Evolutionary conservation across 2,329 filamentous ascomycete genomes (phyloP).

Genomic region (Colletotrichum incanum): DNA sequence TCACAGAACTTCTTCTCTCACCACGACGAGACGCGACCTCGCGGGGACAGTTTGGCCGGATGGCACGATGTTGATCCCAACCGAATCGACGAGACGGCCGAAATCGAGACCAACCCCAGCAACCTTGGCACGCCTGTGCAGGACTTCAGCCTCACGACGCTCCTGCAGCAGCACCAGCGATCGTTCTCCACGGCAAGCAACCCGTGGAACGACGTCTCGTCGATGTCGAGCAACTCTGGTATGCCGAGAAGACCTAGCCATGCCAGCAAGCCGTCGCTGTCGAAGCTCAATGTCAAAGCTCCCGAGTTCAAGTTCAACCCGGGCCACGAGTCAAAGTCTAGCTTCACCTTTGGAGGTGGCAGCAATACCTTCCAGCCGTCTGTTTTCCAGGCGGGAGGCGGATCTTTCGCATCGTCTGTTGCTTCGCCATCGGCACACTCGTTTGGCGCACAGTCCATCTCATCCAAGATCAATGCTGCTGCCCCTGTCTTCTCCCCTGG

Average conservation of each 20-base stretch:
- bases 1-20: conserved; percentile 77
- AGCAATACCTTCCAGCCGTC: conserved; percentile 64
- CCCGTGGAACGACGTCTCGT: conserved; percentile 72
- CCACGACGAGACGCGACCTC: conserved; percentile 61
- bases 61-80: conserved; percentile 59
- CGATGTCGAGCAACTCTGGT: conserved; percentile 55
- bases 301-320: conserved; percentile 89
- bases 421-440: conserved; percentile 55
- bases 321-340: conserved; percentile 65
- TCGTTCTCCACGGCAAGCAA: conserved; percentile 73
- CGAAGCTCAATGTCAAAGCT: conserved; percentile 89
- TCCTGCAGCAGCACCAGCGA: conserved; percentile 65
- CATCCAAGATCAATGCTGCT: conserved; percentile 76
- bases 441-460: conserved; percentile 58
- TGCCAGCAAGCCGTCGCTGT: conserved; percentile 78
- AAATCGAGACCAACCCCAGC: conserved; percentile 83
- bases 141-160: conserved; percentile 62
- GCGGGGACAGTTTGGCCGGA: conserved; percentile 54
- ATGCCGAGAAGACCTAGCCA: conserved; percentile 67
- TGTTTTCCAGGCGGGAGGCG: conserved; percentile 59
- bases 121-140: conserved; percentile 77
- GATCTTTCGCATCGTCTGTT: conserved; percentile 51
- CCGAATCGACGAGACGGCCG: conserved; percentile 70
- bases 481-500: conserved; percentile 81
- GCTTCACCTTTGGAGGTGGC: conserved; percentile 65